phyloP scores from a whole-genome alignment of 331 rosid species.

The Telfairia occidentalis region DNA sequence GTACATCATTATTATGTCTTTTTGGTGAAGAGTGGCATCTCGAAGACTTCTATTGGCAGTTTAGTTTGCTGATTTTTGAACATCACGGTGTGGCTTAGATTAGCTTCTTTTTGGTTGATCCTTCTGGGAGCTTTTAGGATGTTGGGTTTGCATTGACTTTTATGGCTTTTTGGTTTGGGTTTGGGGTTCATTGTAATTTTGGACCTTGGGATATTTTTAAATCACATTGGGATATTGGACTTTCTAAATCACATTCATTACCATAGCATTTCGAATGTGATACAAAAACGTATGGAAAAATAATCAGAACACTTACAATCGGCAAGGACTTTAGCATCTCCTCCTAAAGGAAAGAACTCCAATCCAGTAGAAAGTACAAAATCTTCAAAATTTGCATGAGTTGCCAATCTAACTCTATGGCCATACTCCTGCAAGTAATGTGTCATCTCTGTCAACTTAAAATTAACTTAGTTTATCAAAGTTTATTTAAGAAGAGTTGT shows the following conservation, averaged over 20 bases:
- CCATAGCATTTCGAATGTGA: neutral
- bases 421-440: conserved; percentile 60
- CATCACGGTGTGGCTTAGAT: neutral
- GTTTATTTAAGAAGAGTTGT: neutral
- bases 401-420: conserved; percentile 88
- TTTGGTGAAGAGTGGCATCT: neutral
- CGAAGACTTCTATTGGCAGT: neutral
- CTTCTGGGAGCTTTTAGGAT: neutral
- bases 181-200: neutral
- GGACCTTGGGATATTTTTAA: neutral
- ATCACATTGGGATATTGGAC: too few species aligned
- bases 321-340: conserved; percentile 97
- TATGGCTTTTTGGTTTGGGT: neutral
- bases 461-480: conserved; percentile 5
- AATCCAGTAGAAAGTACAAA: conserved; percentile 70
- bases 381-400: conserved; percentile 85
- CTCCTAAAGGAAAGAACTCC: conserved; percentile 91
- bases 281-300: neutral
- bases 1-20: neutral
- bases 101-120: neutral
- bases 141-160: neutral
- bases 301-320: conserved; percentile 55
- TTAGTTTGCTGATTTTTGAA: neutral
- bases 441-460: neutral
- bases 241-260: neutral